These are phyloP conservation scores for Citrus medica DNA, from an alignment of 345 rosid genomes.

Conservation along the genomic window DNA sequence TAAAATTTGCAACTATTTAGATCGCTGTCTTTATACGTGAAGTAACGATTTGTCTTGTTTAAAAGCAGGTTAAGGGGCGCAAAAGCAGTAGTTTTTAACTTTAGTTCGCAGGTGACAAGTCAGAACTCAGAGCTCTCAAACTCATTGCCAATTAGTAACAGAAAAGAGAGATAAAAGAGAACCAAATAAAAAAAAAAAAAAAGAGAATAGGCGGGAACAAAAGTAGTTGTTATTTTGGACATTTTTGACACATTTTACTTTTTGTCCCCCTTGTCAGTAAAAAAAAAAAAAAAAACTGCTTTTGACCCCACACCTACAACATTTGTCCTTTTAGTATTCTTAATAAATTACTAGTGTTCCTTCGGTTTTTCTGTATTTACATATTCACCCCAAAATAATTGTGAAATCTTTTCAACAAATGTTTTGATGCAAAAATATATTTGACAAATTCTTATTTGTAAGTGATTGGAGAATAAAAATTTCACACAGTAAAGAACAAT, in stretches of 20 bases:
- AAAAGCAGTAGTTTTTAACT: neutral
- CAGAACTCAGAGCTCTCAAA: no score
- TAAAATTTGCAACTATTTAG: neutral
- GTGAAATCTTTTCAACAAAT: no score
- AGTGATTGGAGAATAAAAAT: no score
- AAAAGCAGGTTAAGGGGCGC: neutral
- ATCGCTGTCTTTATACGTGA: neutral
- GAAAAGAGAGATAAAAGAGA: neutral
- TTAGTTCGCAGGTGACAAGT: neutral
- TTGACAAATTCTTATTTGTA: neutral
- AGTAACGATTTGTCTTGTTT: slow-evolving; percentile 6
- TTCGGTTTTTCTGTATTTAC: neutral
- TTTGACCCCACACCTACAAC: neutral
- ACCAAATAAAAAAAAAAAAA: no score
- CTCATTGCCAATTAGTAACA: neutral
- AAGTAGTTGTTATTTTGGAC: slow-evolving; percentile 30
- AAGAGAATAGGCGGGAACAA: slow-evolving; percentile 24
- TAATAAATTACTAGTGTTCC: neutral
- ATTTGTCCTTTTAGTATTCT: neutral
- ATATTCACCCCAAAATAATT: neutral
- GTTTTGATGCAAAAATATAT: neutral
- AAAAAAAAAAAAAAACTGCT: neutral
- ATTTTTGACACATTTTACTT: slow-evolving; percentile 20
- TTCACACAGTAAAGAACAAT: no score
- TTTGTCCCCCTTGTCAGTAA: slow-evolving; percentile 16